These are phyloP conservation scores for Aspergillus sparsus DNA, from an alignment of 495 filamentous ascomycete genomes.

Conservation along the genomic window DNA sequence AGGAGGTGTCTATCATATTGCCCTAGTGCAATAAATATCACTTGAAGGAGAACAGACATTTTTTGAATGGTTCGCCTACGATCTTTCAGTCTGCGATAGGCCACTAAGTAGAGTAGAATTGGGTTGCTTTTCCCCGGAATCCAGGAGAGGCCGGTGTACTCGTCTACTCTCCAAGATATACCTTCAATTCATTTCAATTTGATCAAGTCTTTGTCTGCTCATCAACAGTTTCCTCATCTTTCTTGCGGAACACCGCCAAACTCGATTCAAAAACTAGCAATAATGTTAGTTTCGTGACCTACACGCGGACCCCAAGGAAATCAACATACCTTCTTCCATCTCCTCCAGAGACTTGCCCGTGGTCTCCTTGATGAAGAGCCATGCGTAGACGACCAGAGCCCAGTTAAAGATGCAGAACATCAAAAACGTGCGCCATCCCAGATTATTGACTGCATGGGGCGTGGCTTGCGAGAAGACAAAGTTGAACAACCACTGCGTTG, in stretches of 20 bases:
- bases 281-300: background rate
- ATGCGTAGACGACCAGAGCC: conserved; percentile 38
- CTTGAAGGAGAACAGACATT: too few relatives aligned
- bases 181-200: background rate
- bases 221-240: background rate
- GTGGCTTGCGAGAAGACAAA: conserved; percentile 53
- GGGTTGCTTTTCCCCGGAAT: too few relatives aligned
- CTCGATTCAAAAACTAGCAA: background rate
- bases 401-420: conserved; percentile 36
- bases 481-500: conserved; percentile 54
- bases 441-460: conserved; percentile 43
- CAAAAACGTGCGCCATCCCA: conserved; percentile 48
- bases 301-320: background rate
- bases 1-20: too few relatives aligned
- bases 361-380: conserved; percentile 43
- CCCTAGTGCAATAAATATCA: too few relatives aligned
- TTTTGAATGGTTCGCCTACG: too few relatives aligned
- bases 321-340: conserved; percentile 5
- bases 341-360: conserved; percentile 21
- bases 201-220: background rate
- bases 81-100: too few relatives aligned
- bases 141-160: too few relatives aligned
- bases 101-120: too few relatives aligned
- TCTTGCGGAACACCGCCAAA: background rate
- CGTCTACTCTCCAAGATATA: too few relatives aligned